Evolutionary conservation across 768 basidiomycete species (phyloP).

Genomic region (Coprinopsis marcescibilis): DNA sequence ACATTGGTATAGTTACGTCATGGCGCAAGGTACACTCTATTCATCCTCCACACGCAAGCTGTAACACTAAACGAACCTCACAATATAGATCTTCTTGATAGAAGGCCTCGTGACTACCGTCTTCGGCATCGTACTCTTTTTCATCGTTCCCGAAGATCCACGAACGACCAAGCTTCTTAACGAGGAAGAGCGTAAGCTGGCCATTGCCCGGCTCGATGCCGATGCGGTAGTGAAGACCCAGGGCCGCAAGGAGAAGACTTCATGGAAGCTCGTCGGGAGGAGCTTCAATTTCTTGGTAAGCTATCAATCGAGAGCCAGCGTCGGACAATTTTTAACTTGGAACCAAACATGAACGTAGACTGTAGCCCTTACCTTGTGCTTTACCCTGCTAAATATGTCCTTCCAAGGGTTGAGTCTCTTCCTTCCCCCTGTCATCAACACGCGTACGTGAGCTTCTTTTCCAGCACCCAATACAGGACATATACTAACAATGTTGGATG

Average conservation of each 20-base stretch:
- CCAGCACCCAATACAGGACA: neutral
- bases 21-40: slow-evolving; percentile 28
- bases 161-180: slow-evolving; percentile 20
- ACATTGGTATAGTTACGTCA: slow-evolving; percentile 25
- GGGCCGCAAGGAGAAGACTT: slow-evolving; percentile 12
- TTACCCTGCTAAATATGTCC: slow-evolving; percentile 34
- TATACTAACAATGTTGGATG: too few species aligned
- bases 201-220: slow-evolving; percentile 22
- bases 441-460: slow-evolving; percentile 25
- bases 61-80: neutral
- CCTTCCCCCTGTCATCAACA: slow-evolving; percentile 41
- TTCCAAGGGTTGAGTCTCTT: slow-evolving; percentile 41
- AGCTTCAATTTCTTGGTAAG: slow-evolving; percentile 17
- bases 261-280: slow-evolving; percentile 5
- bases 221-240: slow-evolving; percentile 16
- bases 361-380: slow-evolving; percentile 23
- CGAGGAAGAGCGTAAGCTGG: slow-evolving; percentile 20
- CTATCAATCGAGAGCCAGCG: neutral
- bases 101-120: slow-evolving; percentile 26
- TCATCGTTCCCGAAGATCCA: slow-evolving; percentile 22
- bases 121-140: slow-evolving; percentile 18
- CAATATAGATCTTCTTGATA: slow-evolving; percentile 29
- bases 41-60: neutral
- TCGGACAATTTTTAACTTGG: neutral
- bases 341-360: slow-evolving; percentile 20